phyloP scores from a whole-genome alignment of 2,329 filamentous ascomycete species.

The Aspergillus fischeri region DNA sequence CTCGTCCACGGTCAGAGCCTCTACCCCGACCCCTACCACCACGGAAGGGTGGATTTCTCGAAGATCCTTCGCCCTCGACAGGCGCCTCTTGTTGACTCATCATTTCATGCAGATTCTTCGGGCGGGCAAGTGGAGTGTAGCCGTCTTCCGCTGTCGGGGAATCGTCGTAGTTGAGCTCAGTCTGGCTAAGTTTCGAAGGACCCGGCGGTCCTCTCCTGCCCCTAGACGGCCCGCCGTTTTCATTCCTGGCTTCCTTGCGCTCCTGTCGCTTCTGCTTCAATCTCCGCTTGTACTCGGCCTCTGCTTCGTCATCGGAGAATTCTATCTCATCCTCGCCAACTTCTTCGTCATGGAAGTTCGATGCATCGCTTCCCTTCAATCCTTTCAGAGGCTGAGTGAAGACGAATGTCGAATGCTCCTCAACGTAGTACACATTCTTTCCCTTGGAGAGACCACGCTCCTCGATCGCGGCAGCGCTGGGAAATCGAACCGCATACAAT shows the following conservation, averaged over 20 bases:
- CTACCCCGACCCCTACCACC: conserved; percentile 48
- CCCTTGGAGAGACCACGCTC: conserved; percentile 65
- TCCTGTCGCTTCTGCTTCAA: conserved; percentile 63
- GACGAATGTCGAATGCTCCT: conserved; percentile 73
- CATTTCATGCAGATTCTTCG: conserved; percentile 57
- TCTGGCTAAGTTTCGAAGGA: conserved; percentile 36
- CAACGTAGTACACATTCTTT: conserved; percentile 72
- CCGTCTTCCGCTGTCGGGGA: conserved; percentile 44
- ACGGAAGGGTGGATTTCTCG: conserved; percentile 37
- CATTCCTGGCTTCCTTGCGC: conserved; percentile 48
- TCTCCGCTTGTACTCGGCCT: conserved; percentile 72
- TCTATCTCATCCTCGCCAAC: conserved; percentile 80
- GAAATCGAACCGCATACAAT: conserved; percentile 77
- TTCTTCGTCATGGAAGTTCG: conserved; percentile 93
- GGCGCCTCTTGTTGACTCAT: conserved; percentile 40
- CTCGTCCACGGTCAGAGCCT: conserved; percentile 36
- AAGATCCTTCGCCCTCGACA: conserved; percentile 27
- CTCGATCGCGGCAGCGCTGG: conserved; percentile 62
- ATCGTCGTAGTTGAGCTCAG: conserved; percentile 64
- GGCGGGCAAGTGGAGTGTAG: conserved; percentile 68
- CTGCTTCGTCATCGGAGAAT: conserved; percentile 94
- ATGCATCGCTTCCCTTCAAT: conserved; percentile 86
- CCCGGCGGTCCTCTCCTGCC: conserved; percentile 33
- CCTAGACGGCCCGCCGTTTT: conserved; percentile 36
- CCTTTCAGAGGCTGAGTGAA: conserved; percentile 78